phyloP scores from a whole-genome alignment of 169 alveolate genomes.

The Amoebophrya sp. region DNA sequence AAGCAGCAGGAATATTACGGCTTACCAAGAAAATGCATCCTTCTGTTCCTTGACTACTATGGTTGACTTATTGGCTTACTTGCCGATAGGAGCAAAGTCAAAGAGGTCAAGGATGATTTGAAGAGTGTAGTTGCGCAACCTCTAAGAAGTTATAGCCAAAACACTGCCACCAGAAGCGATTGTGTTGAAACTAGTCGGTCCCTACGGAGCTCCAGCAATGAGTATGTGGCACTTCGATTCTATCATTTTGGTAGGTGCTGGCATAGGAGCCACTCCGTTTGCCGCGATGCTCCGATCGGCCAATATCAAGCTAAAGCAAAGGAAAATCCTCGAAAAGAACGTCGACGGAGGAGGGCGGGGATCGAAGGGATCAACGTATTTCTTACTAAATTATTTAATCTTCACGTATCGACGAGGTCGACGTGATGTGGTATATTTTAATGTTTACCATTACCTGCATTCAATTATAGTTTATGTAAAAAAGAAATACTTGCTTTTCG shows the following conservation, averaged over 20 bases:
- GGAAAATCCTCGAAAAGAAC: neutral
- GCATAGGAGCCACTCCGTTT: neutral
- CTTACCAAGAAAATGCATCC: too few relatives aligned
- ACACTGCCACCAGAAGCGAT: constrained; percentile 6
- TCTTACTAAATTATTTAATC: neutral
- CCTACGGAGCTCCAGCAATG: neutral
- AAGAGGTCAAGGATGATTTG: too few relatives aligned
- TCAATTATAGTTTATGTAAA: too few relatives aligned
- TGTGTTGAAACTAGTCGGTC: neutral
- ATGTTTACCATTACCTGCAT: neutral
- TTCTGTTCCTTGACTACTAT: too few relatives aligned
- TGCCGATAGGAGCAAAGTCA: too few relatives aligned
- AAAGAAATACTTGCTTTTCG: too few relatives aligned
- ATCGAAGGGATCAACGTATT: neutral
- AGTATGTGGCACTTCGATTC: constrained; percentile 14
- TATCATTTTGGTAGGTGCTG: neutral
- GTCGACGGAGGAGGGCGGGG: neutral
- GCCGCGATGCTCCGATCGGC: neutral
- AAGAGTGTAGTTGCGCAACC: too few relatives aligned
- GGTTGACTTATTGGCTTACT: too few relatives aligned
- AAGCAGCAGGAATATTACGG: too few relatives aligned
- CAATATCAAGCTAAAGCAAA: neutral
- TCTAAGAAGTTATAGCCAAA: too few relatives aligned
- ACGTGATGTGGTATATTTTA: neutral
- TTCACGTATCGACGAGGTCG: neutral